Percentiles rank a stretch among this genome's conserved stretches.
Evolutionary conservation across 2,329 filamentous ascomycete species (phyloP).

Genomic region (Orbilia brochopaga): DNA sequence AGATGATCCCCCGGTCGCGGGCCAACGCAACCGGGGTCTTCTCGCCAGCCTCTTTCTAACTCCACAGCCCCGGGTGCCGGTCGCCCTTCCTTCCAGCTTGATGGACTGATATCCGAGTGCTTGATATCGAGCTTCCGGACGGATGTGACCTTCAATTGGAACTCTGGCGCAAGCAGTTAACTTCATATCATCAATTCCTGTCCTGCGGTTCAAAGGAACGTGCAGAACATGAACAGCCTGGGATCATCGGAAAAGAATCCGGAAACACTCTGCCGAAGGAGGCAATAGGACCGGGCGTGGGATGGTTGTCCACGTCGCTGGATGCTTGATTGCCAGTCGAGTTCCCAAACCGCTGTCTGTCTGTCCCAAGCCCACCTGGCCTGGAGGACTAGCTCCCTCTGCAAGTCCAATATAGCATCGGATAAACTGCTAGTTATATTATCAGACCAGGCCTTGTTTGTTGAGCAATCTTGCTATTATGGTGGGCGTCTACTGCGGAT

Average conservation of each 20-base stretch:
- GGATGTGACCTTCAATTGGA: neutral
- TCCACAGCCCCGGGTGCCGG: conserved; percentile 4
- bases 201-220: conserved; percentile 2
- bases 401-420: neutral
- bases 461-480: neutral
- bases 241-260: conserved; percentile 32
- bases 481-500: neutral
- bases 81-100: neutral
- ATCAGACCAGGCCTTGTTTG: conserved; percentile 5
- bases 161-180: neutral
- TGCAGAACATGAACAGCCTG: neutral
- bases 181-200: no score
- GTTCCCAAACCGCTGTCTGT: conserved; percentile 9
- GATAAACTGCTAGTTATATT: neutral
- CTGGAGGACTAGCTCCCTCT: neutral
- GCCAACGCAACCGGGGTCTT: neutral
- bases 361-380: conserved; percentile 16
- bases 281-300: conserved; percentile 28
- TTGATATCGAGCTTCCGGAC: neutral
- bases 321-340: conserved; percentile 12
- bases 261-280: conserved; percentile 32
- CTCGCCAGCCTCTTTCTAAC: neutral
- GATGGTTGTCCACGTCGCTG: conserved; percentile 21
- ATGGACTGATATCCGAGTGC: conserved; percentile 8
- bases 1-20: neutral